Conservation (phyloP, 2,329 filamentous ascomycete genomes). For the Colletotrichum melonis region DNA sequence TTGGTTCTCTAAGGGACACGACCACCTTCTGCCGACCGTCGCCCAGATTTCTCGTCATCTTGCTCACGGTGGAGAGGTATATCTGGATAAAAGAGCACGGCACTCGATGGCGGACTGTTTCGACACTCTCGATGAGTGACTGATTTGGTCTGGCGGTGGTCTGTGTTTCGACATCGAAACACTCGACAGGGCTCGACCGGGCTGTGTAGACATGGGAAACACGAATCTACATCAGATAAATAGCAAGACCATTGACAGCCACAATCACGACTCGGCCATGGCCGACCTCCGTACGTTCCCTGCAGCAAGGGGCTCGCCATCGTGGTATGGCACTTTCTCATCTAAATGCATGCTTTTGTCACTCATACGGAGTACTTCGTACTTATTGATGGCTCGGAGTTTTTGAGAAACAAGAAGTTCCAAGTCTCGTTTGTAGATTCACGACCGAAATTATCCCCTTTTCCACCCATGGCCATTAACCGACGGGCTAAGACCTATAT, state of each 20-base stretch:
- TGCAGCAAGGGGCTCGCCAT: slow-evolving; percentile 19
- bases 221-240: slow-evolving; percentile 32
- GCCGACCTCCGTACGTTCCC: slow-evolving; percentile 14
- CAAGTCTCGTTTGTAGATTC: slow-evolving; percentile 39
- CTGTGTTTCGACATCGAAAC: slow-evolving; percentile 35
- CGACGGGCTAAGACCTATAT: slow-evolving; percentile 50
- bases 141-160: slow-evolving; percentile 26
- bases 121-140: slow-evolving; percentile 22
- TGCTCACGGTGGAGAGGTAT: slow-evolving; percentile 18
- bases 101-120: slow-evolving; percentile 32
- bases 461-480: slow-evolving; percentile 45
- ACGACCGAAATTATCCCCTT: slow-evolving; percentile 49
- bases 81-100: slow-evolving; percentile 16
- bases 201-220: slow-evolving; percentile 34
- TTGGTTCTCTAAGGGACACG: slow-evolving; percentile 17
- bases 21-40: slow-evolving; percentile 28
- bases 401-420: slow-evolving; percentile 25
- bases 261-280: slow-evolving; percentile 9
- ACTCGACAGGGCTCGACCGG: slow-evolving; percentile 30
- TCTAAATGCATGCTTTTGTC: slow-evolving; percentile 12
- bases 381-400: slow-evolving; percentile 1
- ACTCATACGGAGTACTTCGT: slow-evolving; percentile 5
- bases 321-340: slow-evolving; percentile 17
- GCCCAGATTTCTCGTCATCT: slow-evolving; percentile 30
- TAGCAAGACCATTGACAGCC: slow-evolving; percentile 4